phyloP scores from a whole-genome alignment of 2,329 filamentous ascomycete species.

The Neopestalotiopsis sp. region DNA sequence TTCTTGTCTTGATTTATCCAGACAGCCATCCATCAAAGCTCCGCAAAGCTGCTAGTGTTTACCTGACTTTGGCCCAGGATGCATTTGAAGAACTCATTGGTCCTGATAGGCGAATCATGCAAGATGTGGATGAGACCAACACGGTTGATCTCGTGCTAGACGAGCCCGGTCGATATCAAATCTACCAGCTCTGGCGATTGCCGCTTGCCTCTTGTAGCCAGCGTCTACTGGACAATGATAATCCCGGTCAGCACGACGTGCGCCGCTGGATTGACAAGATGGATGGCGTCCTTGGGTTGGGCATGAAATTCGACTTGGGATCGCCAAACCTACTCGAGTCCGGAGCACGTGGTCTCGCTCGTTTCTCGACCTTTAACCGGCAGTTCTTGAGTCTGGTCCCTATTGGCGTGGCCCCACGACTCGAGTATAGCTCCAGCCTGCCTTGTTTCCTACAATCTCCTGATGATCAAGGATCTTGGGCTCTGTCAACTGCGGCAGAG shows the following conservation, averaged over 20 bases:
- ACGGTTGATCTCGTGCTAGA: conserved; percentile 7
- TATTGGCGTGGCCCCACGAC: conserved; percentile 38
- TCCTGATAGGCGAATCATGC: conserved; percentile 45
- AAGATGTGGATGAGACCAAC: conserved; percentile 37
- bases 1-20: conserved; percentile 51
- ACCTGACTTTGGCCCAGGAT: conserved; percentile 47
- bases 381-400: conserved; percentile 35
- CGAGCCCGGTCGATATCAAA: conserved; percentile 9
- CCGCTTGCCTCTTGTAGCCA: neutral
- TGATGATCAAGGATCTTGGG: conserved; percentile 42
- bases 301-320: conserved; percentile 5
- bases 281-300: conserved; percentile 37
- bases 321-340: conserved; percentile 7
- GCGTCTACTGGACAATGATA: neutral
- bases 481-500: conserved; percentile 40
- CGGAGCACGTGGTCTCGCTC: conserved; percentile 34
- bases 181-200: conserved; percentile 10
- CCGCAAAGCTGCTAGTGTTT: conserved; percentile 44
- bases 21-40: conserved; percentile 46
- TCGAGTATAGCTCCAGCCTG: conserved; percentile 48
- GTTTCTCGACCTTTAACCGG: conserved; percentile 38
- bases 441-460: conserved; percentile 11
- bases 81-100: conserved; percentile 56
- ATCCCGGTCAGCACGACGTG: neutral
- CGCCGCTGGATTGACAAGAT: conserved; percentile 32